A percentile compares a stretch with the other conserved stretches of the same genome.
Evolutionary conservation across 2,329 filamentous ascomycete species (phyloP).

Genomic region (Trichoderma harzianum): DNA sequence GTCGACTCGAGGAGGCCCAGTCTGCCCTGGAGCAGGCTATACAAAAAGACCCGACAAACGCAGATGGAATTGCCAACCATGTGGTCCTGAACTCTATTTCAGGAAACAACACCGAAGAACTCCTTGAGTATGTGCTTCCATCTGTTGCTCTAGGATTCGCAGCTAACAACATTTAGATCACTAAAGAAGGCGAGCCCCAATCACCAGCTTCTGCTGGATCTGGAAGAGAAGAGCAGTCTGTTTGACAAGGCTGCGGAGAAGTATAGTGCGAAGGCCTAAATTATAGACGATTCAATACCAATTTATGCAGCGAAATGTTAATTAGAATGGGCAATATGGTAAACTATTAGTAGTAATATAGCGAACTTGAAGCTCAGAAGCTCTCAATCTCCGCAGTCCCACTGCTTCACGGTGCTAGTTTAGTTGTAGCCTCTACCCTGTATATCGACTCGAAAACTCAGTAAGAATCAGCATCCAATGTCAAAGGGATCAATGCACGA

Average conservation of each 20-base stretch:
- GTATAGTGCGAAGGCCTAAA: slow-evolving; percentile 79
- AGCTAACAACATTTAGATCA: slow-evolving; percentile 41
- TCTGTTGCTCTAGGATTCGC: not conserved
- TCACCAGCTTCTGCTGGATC: slow-evolving; percentile 69
- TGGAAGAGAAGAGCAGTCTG: slow-evolving; percentile 79
- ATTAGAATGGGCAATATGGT: slow-evolving; percentile 32
- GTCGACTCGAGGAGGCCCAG: slow-evolving; percentile 83
- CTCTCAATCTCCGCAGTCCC: not conserved
- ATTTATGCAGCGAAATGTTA: slow-evolving; percentile 26
- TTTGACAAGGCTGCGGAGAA: slow-evolving; percentile 86
- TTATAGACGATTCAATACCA: slow-evolving; percentile 28
- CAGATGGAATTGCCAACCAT: slow-evolving; percentile 76
- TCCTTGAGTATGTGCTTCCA: slow-evolving; percentile 52
- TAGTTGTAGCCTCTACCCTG: not conserved
- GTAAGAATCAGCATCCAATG: accelerated
- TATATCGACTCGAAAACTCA: not conserved
- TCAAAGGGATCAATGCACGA: not conserved
- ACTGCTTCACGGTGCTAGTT: not conserved
- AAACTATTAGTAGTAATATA: slow-evolving; percentile 21
- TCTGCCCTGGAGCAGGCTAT: slow-evolving; percentile 78
- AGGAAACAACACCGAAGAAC: slow-evolving; percentile 66
- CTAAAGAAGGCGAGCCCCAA: slow-evolving; percentile 58
- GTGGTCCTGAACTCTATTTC: slow-evolving; percentile 74
- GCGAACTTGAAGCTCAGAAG: not conserved
- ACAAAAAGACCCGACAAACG: slow-evolving; percentile 66